Evolutionary conservation across 805 yeast genomes (phyloP).

Genomic region (Yarrowia deformans): DNA sequence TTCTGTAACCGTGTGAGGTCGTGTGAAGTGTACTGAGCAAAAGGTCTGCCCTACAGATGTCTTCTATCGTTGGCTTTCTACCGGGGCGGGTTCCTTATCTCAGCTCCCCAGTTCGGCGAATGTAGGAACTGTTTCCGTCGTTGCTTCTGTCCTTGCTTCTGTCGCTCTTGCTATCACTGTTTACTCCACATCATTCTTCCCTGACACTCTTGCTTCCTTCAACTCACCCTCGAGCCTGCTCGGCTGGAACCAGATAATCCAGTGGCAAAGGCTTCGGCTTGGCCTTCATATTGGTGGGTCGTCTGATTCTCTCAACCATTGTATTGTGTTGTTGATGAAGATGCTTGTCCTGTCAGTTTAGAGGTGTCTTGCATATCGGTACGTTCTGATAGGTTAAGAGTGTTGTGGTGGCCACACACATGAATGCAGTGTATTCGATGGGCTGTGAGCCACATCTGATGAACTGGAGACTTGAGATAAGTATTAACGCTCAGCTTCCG

Average conservation of each 20-base stretch:
- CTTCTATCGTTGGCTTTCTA: neutral
- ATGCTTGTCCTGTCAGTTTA: neutral
- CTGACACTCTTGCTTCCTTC: neutral
- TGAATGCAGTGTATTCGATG: too few species aligned
- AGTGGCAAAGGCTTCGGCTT: slow-evolving; percentile 25
- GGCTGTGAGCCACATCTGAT: too few species aligned
- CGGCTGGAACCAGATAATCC: slow-evolving; percentile 21
- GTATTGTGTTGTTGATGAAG: neutral
- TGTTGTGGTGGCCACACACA: too few species aligned
- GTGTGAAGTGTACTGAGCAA: too few species aligned
- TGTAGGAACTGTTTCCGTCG: too few species aligned
- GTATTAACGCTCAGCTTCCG: neutral
- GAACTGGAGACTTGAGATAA: too few species aligned
- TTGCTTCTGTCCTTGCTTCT: too few species aligned
- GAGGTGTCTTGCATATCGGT: neutral
- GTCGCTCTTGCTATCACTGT: neutral
- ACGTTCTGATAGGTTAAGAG: slow-evolving; percentile 15
- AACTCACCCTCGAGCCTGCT: slow-evolving; percentile 32
- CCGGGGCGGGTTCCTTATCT: too few species aligned
- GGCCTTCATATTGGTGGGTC: slow-evolving; percentile 18
- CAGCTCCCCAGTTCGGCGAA: too few species aligned
- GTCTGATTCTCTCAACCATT: slow-evolving; percentile 9
- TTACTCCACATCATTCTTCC: neutral
- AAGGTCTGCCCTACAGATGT: too few species aligned
- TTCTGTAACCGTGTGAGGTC: too few species aligned